phyloP scores from a whole-genome alignment of 23 red algal genomes.

The Gracilaria domingensis region DNA sequence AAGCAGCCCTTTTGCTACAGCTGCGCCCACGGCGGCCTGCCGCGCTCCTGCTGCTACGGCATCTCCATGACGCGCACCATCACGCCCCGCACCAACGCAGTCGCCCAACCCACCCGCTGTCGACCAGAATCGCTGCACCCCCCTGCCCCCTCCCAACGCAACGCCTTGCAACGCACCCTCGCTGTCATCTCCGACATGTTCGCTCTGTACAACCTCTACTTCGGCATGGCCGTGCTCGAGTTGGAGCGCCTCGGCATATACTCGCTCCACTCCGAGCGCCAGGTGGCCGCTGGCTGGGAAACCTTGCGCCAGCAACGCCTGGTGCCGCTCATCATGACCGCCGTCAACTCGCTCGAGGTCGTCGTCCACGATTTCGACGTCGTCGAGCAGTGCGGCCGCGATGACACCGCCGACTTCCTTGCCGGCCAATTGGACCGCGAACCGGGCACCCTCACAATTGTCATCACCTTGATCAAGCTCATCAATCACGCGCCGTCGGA shows the following conservation, averaged over 20 bases:
- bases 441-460: neutral
- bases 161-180: neutral
- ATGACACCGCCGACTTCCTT: conserved; percentile 9
- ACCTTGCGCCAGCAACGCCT: neutral
- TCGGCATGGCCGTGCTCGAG: neutral
- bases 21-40: neutral
- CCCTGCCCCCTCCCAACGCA: neutral
- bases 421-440: neutral
- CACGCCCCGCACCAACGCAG: neutral
- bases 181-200: neutral
- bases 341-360: neutral
- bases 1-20: neutral
- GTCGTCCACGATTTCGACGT: conserved; percentile 4
- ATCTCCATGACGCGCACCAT: neutral
- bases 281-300: neutral
- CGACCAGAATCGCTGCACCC: neutral
- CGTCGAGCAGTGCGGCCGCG: neutral
- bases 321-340: neutral
- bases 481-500: neutral
- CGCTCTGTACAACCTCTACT: conserved; percentile 5
- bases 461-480: neutral
- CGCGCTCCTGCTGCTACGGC: conserved; percentile 7
- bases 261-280: neutral
- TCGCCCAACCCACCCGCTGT: neutral
- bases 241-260: neutral